Evolutionary conservation across 768 basidiomycete genomes (phyloP), one percentile per base, ranked within the genome.

Genomic region (Cyathus striatus): DNA sequence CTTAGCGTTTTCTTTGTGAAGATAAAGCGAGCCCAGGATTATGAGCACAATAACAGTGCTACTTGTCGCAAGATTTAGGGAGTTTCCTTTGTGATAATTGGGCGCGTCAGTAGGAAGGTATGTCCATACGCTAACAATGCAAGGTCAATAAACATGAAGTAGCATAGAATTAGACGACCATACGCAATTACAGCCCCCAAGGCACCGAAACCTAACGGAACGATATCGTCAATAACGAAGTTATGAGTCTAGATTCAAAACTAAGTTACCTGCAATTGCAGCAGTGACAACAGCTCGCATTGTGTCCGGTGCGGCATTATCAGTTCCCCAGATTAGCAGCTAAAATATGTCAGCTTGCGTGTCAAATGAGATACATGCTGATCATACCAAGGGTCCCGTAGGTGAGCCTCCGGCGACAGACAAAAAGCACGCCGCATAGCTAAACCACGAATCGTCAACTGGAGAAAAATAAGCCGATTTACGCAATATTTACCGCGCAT

Each of bases 281-380:
- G 68, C 73, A 20, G 69, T 69, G 1, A 64, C 63, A 12, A 74
- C 67, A 2, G 72, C 72, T 36, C 67, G 59, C 43, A 75, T 64
- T 6, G 74, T 76, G 45, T 75, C 71, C 2, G 73, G 74, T 1
- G 71, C 68, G 2, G 73, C 68, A 44, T 76, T 76, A 45, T 73
- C 72, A 16, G 69, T 68, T 14, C 58, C 72, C 74, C 74, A 75
- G 4, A 69, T 60, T 18, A 75, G 53, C 34, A 66, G 58, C 58
- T 73, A 38, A 14, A 30, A n/a, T n/a, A 7, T 3, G 4, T 9
- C 14, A 17, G 33, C n/a, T 27, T 18, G 3, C 21, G 25, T 4
- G 38, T 18, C 12, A 34, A 38, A 20, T 34, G 13, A 5, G 40
- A n/a, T 24, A 16, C 13, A 9, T 20, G 20, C 10, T 24, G 30